Conservation (phyloP, 1,284 basidiomycete genomes). For the Boletellus sp. region DNA sequence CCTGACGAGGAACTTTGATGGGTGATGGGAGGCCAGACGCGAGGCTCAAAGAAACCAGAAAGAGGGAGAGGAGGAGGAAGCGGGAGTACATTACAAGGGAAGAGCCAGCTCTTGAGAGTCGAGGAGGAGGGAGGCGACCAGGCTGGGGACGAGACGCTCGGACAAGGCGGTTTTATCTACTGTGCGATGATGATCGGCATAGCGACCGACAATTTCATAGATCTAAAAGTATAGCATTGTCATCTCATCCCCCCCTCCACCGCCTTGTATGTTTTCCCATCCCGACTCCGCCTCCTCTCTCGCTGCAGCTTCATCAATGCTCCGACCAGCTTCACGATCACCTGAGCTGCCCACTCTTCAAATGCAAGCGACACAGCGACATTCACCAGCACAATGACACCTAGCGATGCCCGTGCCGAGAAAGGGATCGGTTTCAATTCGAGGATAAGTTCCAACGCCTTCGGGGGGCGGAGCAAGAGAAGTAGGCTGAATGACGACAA, state of each 20-base stretch:
- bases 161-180: too few species aligned
- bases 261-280: conserved; percentile 68
- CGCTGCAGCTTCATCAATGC: conserved; percentile 41
- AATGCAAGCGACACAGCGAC: conserved; percentile 71
- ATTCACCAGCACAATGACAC: conserved; percentile 73
- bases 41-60: conserved; percentile 15
- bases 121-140: not conserved
- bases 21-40: conserved; percentile 23
- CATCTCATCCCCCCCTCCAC: conserved; percentile 64
- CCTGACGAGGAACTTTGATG: conserved; percentile 21
- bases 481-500: conserved; percentile 73
- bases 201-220: conserved; percentile 11
- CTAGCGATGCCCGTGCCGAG: conserved; percentile 66
- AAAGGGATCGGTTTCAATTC: conserved; percentile 78
- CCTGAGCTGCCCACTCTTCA: conserved; percentile 73
- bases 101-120: conserved; percentile 33
- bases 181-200: conserved; percentile 22
- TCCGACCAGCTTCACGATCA: conserved; percentile 57
- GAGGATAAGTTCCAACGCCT: conserved; percentile 60
- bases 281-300: conserved; percentile 47
- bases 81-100: conserved; percentile 19
- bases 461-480: conserved; percentile 70
- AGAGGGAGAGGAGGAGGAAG: conserved; percentile 18
- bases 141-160: not conserved
- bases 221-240: conserved; percentile 5